phyloP scores from a whole-genome alignment of 306 rosid species.

The Malus sylvestris region DNA sequence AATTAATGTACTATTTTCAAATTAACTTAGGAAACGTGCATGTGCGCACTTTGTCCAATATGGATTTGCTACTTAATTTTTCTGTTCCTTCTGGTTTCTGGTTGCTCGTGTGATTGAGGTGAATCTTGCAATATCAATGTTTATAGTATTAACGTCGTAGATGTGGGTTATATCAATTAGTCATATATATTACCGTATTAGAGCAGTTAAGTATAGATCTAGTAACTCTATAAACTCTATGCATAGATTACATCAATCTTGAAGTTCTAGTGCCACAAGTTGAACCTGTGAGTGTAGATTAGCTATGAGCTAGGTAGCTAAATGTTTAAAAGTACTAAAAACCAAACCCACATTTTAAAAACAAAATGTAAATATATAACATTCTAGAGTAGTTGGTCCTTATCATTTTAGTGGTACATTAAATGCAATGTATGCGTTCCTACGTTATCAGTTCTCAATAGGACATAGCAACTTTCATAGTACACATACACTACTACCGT shows the following conservation, averaged over 20 bases:
- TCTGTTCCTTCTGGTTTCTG: too few species aligned
- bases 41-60: too few species aligned
- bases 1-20: not conserved
- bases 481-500: too few species aligned
- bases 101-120: too few species aligned
- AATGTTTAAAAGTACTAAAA: not conserved
- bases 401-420: not conserved
- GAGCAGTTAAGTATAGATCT: too few species aligned
- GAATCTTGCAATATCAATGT: too few species aligned
- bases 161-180: too few species aligned
- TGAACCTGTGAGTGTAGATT: not conserved
- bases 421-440: too few species aligned
- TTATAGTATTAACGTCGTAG: too few species aligned
- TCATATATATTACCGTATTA: not conserved
- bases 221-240: not conserved
- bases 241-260: not conserved
- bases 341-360: not conserved
- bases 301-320: not conserved
- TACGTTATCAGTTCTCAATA: too few species aligned
- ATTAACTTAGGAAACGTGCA: not conserved
- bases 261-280: not conserved
- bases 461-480: too few species aligned
- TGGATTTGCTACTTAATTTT: too few species aligned
- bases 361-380: not conserved
- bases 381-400: not conserved